A percentile compares a stretch with the other conserved stretches of the same genome.
These are phyloP conservation scores for Tuber borchii DNA, from an alignment of 495 filamentous ascomycete genomes.

Conservation along the genomic window DNA sequence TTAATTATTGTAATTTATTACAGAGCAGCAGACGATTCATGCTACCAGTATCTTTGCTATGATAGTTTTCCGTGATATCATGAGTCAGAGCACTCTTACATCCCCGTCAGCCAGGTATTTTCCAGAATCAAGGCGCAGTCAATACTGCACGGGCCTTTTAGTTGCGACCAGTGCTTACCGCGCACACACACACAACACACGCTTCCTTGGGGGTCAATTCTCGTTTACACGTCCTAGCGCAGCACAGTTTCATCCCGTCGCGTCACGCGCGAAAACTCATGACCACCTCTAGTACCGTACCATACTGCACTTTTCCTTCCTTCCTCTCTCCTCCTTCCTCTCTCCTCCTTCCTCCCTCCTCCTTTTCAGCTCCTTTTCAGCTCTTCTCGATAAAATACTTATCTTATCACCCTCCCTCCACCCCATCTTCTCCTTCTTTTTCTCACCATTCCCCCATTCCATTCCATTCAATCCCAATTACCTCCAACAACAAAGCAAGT, in stretches of 20 bases:
- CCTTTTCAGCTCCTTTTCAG: neutral
- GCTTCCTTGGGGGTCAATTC: neutral
- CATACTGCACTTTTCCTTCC: neutral
- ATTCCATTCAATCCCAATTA: neutral
- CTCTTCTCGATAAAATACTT: neutral
- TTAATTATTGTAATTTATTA: neutral
- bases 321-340: neutral
- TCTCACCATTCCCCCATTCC: neutral
- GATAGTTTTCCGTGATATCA: neutral
- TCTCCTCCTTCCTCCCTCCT: neutral
- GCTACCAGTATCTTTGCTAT: neutral
- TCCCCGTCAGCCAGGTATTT: neutral
- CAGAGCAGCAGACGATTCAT: neutral
- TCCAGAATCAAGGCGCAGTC: neutral
- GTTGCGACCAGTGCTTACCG: neutral
- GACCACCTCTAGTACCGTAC: too few relatives aligned
- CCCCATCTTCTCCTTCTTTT: neutral
- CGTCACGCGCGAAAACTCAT: constrained; percentile 7
- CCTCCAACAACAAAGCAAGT: neutral
- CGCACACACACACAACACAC: neutral
- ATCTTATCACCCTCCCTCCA: neutral
- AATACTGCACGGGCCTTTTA: neutral
- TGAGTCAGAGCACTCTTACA: neutral
- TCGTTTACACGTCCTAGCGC: neutral
- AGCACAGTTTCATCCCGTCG: neutral